Evolutionary conservation across 495 filamentous ascomycete species (phyloP), one percentile per base, ranked within the genome.

Genomic region (Evernia prunastri): DNA sequence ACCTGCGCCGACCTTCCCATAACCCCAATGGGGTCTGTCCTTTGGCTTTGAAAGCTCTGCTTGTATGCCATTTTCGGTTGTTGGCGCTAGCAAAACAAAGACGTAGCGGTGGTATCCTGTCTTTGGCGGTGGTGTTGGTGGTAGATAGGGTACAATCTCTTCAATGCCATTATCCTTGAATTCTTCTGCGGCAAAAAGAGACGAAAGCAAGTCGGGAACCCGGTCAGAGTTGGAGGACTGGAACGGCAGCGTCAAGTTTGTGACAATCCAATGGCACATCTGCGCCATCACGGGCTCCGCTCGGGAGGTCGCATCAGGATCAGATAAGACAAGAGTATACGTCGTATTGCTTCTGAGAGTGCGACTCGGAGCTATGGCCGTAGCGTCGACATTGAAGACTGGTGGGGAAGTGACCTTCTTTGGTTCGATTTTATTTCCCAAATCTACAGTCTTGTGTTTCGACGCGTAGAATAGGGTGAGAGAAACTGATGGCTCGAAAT

Each of bases 21-120:
- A 79, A 1, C 87, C 87, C 87, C 87, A 90, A 59, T 82, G 81
- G 73, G 84, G 77, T 64, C 87, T 74, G 29, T 81, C 82, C 23
- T 65, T 69, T 8, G 86, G 87, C 63, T 76, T 82, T n/a, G 72
- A 80, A 65, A 86, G 66, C 57, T 79, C 72, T 12, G n/a, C 49
- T 5, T 31, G 33, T 17, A 8, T 62, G 68, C 66, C 59, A 42
- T 67, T 71, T 72, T 66, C 75, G 72, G 69, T 70, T 71, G 67
- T 75, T 72, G 69, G 76, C 12, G 57, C 76, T 54, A 88, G 75
- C 13, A 83, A 75, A 49, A 88, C 66, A 60, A 89, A 84, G 17
- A 89, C 86, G 67, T 90, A 90, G 60, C 87, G 75, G 53, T 90
- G 87, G 70, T 84, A 84, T 1, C 84, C 85, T 1, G 87, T 89